A percentile compares a stretch with the other conserved stretches of the same genome.
Evolutionary conservation across 192 early-diverging fungal species (phyloP).

Genomic region (Coemansia asiatica): DNA sequence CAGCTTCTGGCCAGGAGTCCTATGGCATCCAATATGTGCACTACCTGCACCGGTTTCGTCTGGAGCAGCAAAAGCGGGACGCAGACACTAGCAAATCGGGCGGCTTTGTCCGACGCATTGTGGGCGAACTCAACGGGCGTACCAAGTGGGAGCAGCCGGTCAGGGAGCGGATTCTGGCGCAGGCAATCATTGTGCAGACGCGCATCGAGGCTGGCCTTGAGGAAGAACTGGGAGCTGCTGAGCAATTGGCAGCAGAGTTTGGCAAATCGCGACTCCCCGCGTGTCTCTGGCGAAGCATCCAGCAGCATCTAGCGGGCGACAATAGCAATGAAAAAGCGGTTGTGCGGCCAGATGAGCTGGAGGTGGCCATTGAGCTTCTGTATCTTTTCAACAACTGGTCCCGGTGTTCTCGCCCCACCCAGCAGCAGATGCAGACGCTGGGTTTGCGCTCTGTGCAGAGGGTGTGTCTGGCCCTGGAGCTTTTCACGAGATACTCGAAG

Average conservation of each 20-base stretch:
- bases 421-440: neutral
- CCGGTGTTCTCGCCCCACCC: neutral
- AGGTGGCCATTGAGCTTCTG: constrained; percentile 43
- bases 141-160: constrained; percentile 14
- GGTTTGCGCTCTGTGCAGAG: constrained; percentile 19
- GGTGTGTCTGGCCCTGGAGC: constrained; percentile 31
- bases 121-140: neutral
- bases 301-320: constrained; percentile 5
- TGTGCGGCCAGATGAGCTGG: constrained; percentile 30
- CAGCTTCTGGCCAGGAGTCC: constrained; percentile 22
- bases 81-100: neutral
- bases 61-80: constrained; percentile 12
- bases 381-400: constrained; percentile 31
- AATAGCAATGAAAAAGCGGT: neutral
- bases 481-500: constrained; percentile 27
- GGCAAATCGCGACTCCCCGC: constrained; percentile 20
- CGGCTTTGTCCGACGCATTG: constrained; percentile 1
- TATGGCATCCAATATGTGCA: constrained; percentile 42
- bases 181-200: constrained; percentile 29
- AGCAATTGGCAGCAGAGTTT: constrained; percentile 22
- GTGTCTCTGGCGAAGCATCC: constrained; percentile 12
- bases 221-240: neutral
- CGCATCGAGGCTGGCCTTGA: constrained; percentile 14
- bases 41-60: constrained; percentile 24
- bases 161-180: constrained; percentile 38